Base-by-base conservation (phyloP, 1,284 basidiomycete species). In the Cystobasidium slooffiae region DNA sequence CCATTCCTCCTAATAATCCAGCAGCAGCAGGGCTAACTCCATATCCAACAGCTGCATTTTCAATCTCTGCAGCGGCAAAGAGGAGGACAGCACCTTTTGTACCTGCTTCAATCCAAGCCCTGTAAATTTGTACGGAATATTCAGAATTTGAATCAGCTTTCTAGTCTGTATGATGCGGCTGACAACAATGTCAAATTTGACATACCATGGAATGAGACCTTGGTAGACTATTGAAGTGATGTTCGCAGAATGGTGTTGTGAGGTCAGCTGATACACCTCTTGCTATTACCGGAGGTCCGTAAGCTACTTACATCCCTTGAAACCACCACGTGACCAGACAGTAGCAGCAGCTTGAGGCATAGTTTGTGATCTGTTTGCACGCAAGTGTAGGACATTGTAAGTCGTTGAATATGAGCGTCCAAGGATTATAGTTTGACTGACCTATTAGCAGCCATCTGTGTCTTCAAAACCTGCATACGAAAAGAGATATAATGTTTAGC, bases 81-180 rank as follows among this genome's bases (percentile, higher is more conserved):
- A 99, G 86, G 49, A 99, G 87, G 49, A 99, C 97, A 68, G 88
- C 97, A 67, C 97, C 97, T 83, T 99, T 99, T 2, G 97, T 99
- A 0, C 95, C 97, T 1, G 96, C 97, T 83, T 99, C 97, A 81
- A 99, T 97, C 97, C 97, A 99, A 39, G 97, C 97, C 93, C 94
- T 77, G 6, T 61, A 43, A 31, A 51, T 5, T 46, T 20, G 18
- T 59, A 46, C 52, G 14, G 41, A 68, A 39, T 65, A 14, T 2
- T 47, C 4, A 24, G 14, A 74, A 2, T 18, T 51, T 6, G 18
- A 37, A 31, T 31, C 31, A 31, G 31, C 31, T 31, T 31, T 31
- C 31, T 31, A 31, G 31, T 31, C 31, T 31, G 1, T 31, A 31
- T 31, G 31, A 31, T 1, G 31, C 31, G 5, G 31, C 31, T 31